These are phyloP conservation scores for Hanseniaspora nectarophila DNA, from an alignment of 805 yeast genomes.

Conservation along the genomic window DNA sequence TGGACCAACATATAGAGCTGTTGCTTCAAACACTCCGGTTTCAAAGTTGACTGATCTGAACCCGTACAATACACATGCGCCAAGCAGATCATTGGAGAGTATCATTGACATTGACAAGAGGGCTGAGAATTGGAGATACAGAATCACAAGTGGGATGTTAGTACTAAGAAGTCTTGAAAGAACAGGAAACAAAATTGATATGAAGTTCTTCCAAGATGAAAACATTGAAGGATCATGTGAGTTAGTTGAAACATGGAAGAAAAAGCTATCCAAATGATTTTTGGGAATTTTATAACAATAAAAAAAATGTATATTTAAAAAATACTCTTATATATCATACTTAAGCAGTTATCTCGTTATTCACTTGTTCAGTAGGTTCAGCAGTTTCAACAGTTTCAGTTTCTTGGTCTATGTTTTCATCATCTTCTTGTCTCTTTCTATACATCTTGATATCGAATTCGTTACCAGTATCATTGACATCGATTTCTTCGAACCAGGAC, in stretches of 20 bases:
- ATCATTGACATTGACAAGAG: conserved; percentile 33
- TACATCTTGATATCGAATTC: conserved; percentile 36
- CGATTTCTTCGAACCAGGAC: conserved; percentile 39
- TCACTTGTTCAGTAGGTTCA: background rate
- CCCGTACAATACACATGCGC: background rate
- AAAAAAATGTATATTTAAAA: no score
- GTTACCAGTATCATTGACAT: conserved; percentile 25
- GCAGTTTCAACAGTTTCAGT: conserved; percentile 26
- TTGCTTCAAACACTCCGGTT: background rate
- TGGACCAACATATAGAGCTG: background rate
- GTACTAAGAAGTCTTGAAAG: conserved; percentile 16
- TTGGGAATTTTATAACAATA: no score
- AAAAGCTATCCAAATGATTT: background rate
- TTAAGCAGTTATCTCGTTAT: background rate
- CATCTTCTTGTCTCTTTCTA: conserved; percentile 31
- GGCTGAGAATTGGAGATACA: conserved; percentile 44
- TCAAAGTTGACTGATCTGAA: conserved; percentile 1
- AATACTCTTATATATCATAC: background rate
- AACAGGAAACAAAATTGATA: conserved; percentile 18
- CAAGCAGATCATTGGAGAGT: conserved; percentile 2
- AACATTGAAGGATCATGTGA: conserved; percentile 21
- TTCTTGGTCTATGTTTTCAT: conserved; percentile 17
- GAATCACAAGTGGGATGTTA: conserved; percentile 34
- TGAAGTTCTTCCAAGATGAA: conserved; percentile 25
- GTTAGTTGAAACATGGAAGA: background rate